phyloP scores from a whole-genome alignment of 495 filamentous ascomycete species.

The Cercophora newfieldiana region DNA sequence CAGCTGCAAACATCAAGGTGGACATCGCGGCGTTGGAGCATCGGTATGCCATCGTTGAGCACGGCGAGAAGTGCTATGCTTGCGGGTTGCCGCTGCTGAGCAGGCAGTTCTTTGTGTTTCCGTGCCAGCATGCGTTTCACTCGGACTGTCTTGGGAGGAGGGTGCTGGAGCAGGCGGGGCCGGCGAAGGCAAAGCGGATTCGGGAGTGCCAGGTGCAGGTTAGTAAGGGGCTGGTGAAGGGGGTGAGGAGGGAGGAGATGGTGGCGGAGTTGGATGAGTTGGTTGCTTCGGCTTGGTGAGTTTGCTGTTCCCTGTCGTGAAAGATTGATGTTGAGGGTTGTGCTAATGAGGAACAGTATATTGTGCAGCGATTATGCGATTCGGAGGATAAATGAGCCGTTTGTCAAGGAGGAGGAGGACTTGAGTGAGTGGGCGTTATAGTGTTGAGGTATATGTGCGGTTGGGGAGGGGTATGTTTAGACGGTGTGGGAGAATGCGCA shows the following conservation, averaged over 20 bases:
- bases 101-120: conserved; percentile 95
- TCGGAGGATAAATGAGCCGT: conserved; percentile 88
- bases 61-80: conserved; percentile 88
- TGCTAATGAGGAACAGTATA: conserved; percentile 53
- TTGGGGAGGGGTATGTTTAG: background rate
- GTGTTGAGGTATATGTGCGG: background rate
- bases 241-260: conserved; percentile 72
- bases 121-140: conserved; percentile 97
- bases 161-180: conserved; percentile 71
- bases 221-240: conserved; percentile 64
- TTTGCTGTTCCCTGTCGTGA: conserved; percentile 13
- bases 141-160: conserved; percentile 85
- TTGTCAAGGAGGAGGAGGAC: conserved; percentile 70
- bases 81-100: conserved; percentile 83
- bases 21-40: conserved; percentile 83
- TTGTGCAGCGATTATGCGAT: conserved; percentile 93
- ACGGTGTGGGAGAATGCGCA: background rate
- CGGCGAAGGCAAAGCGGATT: conserved; percentile 77
- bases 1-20: conserved; percentile 81
- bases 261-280: conserved; percentile 86
- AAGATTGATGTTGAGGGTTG: background rate
- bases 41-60: conserved; percentile 94
- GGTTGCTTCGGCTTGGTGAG: conserved; percentile 62
- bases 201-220: conserved; percentile 80
- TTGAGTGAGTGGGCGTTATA: conserved; percentile 81